A percentile compares a stretch with the other conserved stretches of the same genome.
Evolutionary conservation across 2,329 filamentous ascomycete species (phyloP).

Genomic region (Arthroderma sp.): DNA sequence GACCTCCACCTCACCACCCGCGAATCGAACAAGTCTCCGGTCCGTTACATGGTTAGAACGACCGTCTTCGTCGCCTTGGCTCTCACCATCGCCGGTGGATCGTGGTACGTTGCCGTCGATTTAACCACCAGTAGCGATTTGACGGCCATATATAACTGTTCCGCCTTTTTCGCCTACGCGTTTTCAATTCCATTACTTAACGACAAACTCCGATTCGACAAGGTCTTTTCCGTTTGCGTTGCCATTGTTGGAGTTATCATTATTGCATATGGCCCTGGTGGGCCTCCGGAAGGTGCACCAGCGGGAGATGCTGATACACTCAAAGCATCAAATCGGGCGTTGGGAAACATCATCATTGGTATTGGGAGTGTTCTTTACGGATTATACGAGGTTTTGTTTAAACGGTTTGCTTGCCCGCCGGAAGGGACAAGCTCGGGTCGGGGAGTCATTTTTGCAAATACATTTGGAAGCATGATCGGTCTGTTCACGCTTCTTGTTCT

Average conservation of each 20-base stretch:
- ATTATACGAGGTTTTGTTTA: conserved; percentile 95
- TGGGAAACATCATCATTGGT: conserved; percentile 88
- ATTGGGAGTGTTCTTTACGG: conserved; percentile 85
- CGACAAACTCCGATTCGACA: conserved; percentile 72
- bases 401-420: conserved; percentile 81
- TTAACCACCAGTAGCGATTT: conserved; percentile 86
- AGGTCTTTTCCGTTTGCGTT: conserved; percentile 72
- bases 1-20: conserved; percentile 50
- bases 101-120: conserved; percentile 92
- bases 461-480: conserved; percentile 79
- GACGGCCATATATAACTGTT: conserved; percentile 98
- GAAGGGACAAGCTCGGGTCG: conserved; percentile 72
- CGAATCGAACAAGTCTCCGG: conserved; percentile 36
- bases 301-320: conserved; percentile 22
- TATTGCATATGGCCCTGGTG: conserved; percentile 82
- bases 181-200: conserved; percentile 85
- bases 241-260: conserved; percentile 83
- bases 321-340: conserved; percentile 54
- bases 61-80: conserved; percentile 74
- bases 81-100: conserved; percentile 78
- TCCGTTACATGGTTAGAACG: conserved; percentile 64
- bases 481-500: conserved; percentile 73
- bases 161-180: conserved; percentile 94
- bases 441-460: conserved; percentile 93
- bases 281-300: conserved; percentile 39